A percentile compares a stretch with the other conserved stretches of the same genome.
Conservation (phyloP, 306 rosid species). For the Medicago ruthenica region DNA sequence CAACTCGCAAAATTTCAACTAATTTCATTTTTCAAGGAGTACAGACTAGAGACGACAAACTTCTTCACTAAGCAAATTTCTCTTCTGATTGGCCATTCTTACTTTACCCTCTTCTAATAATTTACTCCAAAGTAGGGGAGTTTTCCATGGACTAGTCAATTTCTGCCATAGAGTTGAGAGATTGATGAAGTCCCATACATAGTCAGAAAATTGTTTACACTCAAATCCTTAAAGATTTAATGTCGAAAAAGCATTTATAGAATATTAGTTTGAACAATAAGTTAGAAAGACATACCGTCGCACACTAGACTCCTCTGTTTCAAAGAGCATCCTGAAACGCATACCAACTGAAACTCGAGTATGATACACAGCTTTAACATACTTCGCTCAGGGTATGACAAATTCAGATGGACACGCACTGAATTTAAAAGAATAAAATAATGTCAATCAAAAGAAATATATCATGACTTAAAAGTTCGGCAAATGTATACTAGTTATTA, state of each 20-base stretch:
- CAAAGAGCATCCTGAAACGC: constrained; percentile 99
- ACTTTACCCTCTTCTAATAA: no score
- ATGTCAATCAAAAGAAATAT: constrained; percentile 28
- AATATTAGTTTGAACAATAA: constrained; percentile 11
- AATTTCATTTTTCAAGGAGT: no score
- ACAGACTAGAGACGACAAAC: no score
- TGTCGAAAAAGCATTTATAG: constrained; percentile 1
- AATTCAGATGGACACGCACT: constrained; percentile 98
- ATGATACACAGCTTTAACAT: constrained; percentile 91
- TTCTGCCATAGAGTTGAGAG: no score
- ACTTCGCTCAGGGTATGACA: constrained; percentile 88
- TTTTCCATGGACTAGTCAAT: no score
- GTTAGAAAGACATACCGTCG: constrained; percentile 67
- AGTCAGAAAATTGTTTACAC: no score
- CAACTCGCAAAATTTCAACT: no score
- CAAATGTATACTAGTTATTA: not conserved
- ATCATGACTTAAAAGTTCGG: not conserved
- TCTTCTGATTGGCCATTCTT: no score
- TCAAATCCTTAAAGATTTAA: no score
- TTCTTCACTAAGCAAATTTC: no score
- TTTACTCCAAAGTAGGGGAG: no score
- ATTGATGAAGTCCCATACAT: no score
- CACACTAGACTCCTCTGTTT: constrained; percentile 98
- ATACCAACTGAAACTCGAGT: constrained; percentile 97
- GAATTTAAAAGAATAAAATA: constrained; percentile 35